Evolutionary conservation across 495 filamentous ascomycete species (phyloP).

Genomic region (Hyaloscypha hepaticicola): DNA sequence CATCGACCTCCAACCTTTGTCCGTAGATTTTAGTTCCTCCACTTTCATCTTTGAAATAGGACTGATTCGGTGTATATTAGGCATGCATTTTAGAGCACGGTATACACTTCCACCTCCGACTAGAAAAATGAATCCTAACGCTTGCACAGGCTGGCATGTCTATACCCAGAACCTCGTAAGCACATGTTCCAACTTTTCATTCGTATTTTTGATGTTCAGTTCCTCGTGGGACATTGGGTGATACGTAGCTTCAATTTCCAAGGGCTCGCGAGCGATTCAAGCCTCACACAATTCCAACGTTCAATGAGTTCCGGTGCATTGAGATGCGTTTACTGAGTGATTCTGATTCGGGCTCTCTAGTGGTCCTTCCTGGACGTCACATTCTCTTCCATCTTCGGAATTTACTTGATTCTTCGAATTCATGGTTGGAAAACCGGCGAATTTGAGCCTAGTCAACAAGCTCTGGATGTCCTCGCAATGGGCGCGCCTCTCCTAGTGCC

Average conservation of each 20-base stretch:
- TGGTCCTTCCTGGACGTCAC: conserved; percentile 77
- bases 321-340: background rate
- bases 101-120: background rate
- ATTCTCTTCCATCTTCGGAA: conserved; percentile 59
- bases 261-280: background rate
- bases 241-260: background rate
- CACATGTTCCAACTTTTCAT: background rate
- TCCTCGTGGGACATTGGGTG: background rate
- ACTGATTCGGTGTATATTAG: background rate
- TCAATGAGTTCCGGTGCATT: background rate
- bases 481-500: conserved; percentile 69
- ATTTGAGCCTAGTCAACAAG: conserved; percentile 33
- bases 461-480: conserved; percentile 66
- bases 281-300: background rate
- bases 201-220: background rate
- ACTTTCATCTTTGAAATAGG: background rate
- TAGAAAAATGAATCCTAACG: background rate
- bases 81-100: conserved; percentile 59
- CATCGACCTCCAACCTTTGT: no score
- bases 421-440: conserved; percentile 47
- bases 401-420: conserved; percentile 60
- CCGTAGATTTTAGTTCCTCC: no score
- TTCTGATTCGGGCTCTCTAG: background rate
- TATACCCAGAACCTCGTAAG: conserved; percentile 65
- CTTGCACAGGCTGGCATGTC: conserved; percentile 58